Percentiles rank a stretch among this genome's conserved stretches.
Evolutionary conservation across 129 eudicot genomes (phyloP).

Genomic region (Chrysanthemum seticuspe): DNA sequence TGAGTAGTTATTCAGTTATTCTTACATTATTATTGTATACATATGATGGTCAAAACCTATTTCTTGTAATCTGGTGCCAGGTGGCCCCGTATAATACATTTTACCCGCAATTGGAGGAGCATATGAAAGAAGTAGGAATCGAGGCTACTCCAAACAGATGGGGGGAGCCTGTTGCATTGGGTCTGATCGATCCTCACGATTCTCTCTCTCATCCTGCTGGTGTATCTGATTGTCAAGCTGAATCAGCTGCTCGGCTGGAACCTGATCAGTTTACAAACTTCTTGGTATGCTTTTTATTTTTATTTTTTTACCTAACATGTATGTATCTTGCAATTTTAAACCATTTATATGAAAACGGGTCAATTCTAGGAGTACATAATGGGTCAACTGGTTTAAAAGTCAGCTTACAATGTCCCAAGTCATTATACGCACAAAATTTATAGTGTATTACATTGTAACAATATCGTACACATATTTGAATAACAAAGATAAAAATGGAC

Average conservation of each 20-base stretch:
- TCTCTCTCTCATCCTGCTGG: conserved; percentile 99
- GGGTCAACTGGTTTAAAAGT: no score
- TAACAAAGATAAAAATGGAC: no score
- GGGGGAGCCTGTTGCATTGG: conserved; percentile 88
- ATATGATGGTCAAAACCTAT: neutral
- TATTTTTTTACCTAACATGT: conserved; percentile 4
- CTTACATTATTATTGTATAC: neutral
- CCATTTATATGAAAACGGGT: no score
- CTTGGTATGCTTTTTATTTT: conserved; percentile 61
- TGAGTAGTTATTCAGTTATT: neutral
- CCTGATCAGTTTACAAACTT: conserved; percentile 88
- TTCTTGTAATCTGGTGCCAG: conserved; percentile 23
- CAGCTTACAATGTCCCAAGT: neutral
- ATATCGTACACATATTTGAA: no score
- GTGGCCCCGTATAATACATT: conserved; percentile 95
- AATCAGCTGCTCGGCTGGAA: conserved; percentile 74
- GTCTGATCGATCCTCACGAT: conserved; percentile 98
- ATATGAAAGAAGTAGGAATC: conserved; percentile 85
- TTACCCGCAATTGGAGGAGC: conserved; percentile 85
- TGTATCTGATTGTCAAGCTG: conserved; percentile 88
- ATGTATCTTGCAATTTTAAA: neutral
- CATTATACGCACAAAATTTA: neutral
- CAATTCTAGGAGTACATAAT: no score
- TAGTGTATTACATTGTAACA: neutral
- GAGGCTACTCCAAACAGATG: conserved; percentile 79